A percentile compares a stretch with the other conserved stretches of the same genome.
Evolutionary conservation across 2,329 filamentous ascomycete genomes (phyloP).

Genomic region (Herpotrichia juniperi): DNA sequence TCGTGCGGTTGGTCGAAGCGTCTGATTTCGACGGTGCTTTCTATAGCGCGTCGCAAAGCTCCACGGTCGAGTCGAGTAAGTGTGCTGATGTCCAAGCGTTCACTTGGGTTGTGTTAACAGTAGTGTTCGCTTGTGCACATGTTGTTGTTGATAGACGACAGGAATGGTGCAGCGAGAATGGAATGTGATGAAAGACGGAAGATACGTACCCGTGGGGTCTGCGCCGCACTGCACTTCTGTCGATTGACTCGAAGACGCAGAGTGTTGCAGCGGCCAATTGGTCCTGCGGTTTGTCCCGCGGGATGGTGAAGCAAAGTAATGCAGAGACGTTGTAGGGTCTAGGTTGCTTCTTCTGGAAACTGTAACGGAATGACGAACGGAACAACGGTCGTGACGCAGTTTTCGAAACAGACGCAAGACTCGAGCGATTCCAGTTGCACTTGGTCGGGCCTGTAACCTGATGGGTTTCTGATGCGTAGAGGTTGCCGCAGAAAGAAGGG

Average conservation of each 20-base stretch:
- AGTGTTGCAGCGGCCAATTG: constrained; percentile 18
- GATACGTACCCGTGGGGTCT: constrained; percentile 28
- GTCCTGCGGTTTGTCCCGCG: constrained; percentile 10
- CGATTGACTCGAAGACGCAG: constrained; percentile 14
- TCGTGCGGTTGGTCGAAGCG: constrained; percentile 6
- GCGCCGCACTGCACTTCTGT: constrained; percentile 4
- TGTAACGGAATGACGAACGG: constrained; percentile 27
- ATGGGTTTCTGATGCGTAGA: constrained; percentile 33
- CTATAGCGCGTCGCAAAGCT: not conserved
- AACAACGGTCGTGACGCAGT: constrained; percentile 22
- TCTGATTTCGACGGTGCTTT: constrained; percentile 6
- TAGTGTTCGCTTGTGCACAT: constrained; percentile 27
- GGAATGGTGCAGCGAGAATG: constrained; percentile 32
- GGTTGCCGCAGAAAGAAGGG: constrained; percentile 14
- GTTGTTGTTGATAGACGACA: constrained; percentile 30
- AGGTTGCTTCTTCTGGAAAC: constrained; percentile 25
- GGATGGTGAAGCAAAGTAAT: constrained; percentile 9
- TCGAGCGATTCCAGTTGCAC: constrained; percentile 27
- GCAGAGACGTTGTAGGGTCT: constrained; percentile 11
- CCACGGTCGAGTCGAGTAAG: not conserved
- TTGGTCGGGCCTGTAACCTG: constrained; percentile 20
- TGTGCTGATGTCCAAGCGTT: not conserved
- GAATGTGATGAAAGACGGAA: constrained; percentile 38
- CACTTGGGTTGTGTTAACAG: constrained; percentile 26
- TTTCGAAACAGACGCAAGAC: constrained; percentile 30